phyloP scores from a whole-genome alignment of 805 yeast species.

The Spencermartinsiella europaea region DNA sequence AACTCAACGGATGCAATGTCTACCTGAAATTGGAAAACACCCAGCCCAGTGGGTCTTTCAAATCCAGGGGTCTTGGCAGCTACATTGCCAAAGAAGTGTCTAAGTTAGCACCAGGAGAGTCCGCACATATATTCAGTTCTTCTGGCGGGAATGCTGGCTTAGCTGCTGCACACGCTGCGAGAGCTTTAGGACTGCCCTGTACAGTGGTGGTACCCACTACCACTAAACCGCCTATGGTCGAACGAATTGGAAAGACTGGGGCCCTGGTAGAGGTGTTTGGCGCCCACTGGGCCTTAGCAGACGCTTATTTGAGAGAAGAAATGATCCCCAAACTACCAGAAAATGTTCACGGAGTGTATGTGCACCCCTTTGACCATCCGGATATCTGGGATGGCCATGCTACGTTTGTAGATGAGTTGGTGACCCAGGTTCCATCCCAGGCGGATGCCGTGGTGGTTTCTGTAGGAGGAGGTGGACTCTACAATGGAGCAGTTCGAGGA shows the following conservation, averaged over 20 bases:
- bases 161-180: conserved; percentile 89
- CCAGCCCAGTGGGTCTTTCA: conserved; percentile 89
- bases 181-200: conserved; percentile 48
- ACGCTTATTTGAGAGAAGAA: conserved; percentile 59
- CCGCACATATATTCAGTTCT: conserved; percentile 60
- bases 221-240: conserved; percentile 43
- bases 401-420: conserved; percentile 78
- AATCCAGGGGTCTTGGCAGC: conserved; percentile 81
- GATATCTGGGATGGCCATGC: conserved; percentile 95
- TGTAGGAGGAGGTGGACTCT: conserved; percentile 91
- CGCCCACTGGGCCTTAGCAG: conserved; percentile 78
- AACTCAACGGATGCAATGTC: conserved; percentile 61
- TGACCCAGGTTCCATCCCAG: conserved; percentile 53
- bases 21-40: conserved; percentile 79
- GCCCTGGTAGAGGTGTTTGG: conserved; percentile 54
- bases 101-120: conserved; percentile 28
- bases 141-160: conserved; percentile 98
- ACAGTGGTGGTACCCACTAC: conserved; percentile 58
- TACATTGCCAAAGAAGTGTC: conserved; percentile 47
- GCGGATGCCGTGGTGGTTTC: conserved; percentile 81
- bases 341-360: conserved; percentile 68
- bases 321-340: conserved; percentile 54
- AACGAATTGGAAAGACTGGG: conserved; percentile 42
- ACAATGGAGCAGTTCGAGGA: conserved; percentile 78
- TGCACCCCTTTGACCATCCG: conserved; percentile 90